A percentile compares a stretch with the other conserved stretches of the same genome.
phyloP scores from a whole-genome alignment of 1,284 basidiomycete genomes.

The Rhodotorula sp. region DNA sequence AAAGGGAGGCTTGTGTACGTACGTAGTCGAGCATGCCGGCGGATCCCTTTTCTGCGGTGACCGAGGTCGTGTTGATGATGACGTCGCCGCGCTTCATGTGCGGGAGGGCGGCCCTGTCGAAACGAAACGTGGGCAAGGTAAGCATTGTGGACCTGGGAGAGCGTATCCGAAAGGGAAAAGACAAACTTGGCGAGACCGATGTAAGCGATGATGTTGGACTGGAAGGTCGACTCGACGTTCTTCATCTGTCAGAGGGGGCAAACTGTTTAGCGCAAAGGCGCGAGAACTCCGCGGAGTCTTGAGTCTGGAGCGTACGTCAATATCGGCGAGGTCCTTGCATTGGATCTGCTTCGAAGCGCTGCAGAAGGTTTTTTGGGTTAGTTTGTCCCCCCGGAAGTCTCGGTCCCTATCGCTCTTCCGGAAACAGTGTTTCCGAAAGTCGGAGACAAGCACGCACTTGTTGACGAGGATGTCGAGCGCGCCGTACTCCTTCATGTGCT shows the following conservation, averaged over 20 bases:
- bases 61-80: slow-evolving; percentile 65
- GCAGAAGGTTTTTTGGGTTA: background rate
- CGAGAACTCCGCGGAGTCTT: too few relatives aligned
- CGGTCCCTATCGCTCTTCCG: background rate
- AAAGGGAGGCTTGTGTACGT: background rate
- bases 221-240: slow-evolving; percentile 58
- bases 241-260: background rate
- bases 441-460: slow-evolving; percentile 49
- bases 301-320: slow-evolving; percentile 50
- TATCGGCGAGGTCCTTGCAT: slow-evolving; percentile 52
- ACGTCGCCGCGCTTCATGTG: slow-evolving; percentile 61
- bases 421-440: background rate
- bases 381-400: background rate
- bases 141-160: background rate
- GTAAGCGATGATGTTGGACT: slow-evolving; percentile 61
- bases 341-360: slow-evolving; percentile 53
- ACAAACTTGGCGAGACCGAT: slow-evolving; percentile 56
- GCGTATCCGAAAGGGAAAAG: background rate
- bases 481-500: slow-evolving; percentile 10
- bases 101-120: slow-evolving; percentile 59
- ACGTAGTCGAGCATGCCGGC: background rate
- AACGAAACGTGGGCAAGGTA: slow-evolving; percentile 49
- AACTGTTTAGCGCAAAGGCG: background rate
- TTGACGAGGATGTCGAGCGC: slow-evolving; percentile 60
- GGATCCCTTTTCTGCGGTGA: slow-evolving; percentile 58